These are phyloP conservation scores for Canariomyces notabilis DNA, from an alignment of 2,329 filamentous ascomycete species.

Conservation along the genomic window DNA sequence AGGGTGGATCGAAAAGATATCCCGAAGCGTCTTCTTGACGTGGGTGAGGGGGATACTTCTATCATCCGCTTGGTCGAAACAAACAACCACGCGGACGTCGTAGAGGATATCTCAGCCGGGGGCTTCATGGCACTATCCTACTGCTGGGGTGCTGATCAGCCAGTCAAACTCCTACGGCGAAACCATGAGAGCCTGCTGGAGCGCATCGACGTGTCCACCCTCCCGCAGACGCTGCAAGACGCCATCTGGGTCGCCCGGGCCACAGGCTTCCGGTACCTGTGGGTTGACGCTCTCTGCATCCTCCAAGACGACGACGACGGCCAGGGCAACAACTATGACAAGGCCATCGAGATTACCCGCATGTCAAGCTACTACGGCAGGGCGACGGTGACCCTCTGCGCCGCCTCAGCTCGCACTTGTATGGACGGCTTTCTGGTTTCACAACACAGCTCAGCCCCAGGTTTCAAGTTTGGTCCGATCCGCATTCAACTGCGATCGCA, in stretches of 20 bases:
- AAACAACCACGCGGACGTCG: not conserved
- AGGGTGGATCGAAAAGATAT: not conserved
- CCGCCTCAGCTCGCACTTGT: not conserved
- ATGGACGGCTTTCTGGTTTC: conserved; percentile 10
- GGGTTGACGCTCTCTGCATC: conserved; percentile 14
- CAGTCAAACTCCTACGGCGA: conserved; percentile 3
- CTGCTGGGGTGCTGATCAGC: conserved; percentile 13
- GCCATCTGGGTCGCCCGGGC: conserved; percentile 1
- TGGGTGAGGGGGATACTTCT: not conserved
- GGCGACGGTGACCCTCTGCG: conserved; percentile 7
- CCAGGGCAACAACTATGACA: not conserved
- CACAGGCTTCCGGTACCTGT: conserved; percentile 4
- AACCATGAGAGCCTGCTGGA: not conserved
- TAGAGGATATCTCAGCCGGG: not conserved
- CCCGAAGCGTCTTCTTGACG: conserved; percentile 11
- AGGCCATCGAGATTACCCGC: conserved; percentile 6
- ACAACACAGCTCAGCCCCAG: not conserved
- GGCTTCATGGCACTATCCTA: conserved; percentile 14
- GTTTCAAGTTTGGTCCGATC: not conserved
- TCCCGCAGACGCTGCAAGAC: conserved; percentile 6
- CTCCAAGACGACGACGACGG: conserved; percentile 1
- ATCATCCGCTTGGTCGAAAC: conserved; percentile 5
- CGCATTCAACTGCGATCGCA: not conserved
- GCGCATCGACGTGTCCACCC: not conserved
- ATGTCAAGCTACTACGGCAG: conserved; percentile 12